Evolutionary conservation across 257 asterid species (phyloP), one percentile per base, ranked within the genome.

Genomic region (Fraxinus pennsylvanica): DNA sequence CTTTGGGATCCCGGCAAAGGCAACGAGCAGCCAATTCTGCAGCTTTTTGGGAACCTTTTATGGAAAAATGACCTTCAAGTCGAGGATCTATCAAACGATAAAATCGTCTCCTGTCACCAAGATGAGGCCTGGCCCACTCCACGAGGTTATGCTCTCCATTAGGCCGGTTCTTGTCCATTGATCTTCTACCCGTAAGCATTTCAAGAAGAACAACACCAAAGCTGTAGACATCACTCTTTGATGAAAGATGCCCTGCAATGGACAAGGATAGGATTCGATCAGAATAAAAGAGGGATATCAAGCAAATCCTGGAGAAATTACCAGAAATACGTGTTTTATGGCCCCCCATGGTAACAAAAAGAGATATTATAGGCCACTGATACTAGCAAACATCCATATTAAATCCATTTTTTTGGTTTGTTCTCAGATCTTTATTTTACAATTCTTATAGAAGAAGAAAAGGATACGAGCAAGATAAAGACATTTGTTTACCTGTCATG

Each of bases 131-230:
- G 22, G 99, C 97, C 98, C 98, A 95, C 80, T 87, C 98, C 59
- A 95, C 98, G 1, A 95, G 97, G 87, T 95, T 95, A 30, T 93
- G 99, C 59, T 95, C 99, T 30, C 96, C 99, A 14, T 89, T 88
- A 6, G 99, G 98, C 6, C 99, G 93, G 71, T 87, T 89, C 79
- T 95, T 95, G 90, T 95, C 99, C 98, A 95, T 91, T 65, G 99
- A 91, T 88, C 99, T 87, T 84, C 99, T 84, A 50, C 99, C 99
- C 1, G 98, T 91, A 67, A 95, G 85, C 97, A 95, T 87, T 79
- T 95, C 99, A n/a, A 95, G 97, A 38, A 95, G 91, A 79, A 95
- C 99, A 15, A 95, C 99, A 13, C 99, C 99, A 70, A 95, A 95
- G 87, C 99, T 95, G 74, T 93, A 95, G 69, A 95, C 98, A 35